Conservation (phyloP, 2,329 filamentous ascomycete genomes). For the Aureobasidium sp. region DNA sequence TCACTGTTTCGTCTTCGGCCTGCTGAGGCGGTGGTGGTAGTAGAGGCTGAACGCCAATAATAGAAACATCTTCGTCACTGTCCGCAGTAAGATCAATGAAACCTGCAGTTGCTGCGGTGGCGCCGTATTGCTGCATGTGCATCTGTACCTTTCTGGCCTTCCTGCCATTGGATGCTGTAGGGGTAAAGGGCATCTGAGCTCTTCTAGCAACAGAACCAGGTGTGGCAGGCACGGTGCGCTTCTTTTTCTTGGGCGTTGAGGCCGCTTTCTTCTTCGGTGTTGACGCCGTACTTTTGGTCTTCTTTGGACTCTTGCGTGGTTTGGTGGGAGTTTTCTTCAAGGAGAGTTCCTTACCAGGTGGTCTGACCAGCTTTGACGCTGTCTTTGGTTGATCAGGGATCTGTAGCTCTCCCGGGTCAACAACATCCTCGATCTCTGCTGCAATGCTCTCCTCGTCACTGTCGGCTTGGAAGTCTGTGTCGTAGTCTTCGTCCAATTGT, state of each 20-base stretch:
- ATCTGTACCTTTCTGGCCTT: background rate
- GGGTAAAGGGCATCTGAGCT: background rate
- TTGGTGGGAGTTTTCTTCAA: conserved; percentile 2
- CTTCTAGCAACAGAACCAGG: background rate
- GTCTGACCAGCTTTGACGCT: conserved; percentile 5
- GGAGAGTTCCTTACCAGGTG: conserved; percentile 10
- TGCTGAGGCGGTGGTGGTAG: background rate
- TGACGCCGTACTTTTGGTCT: background rate
- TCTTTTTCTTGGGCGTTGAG: conserved; percentile 11
- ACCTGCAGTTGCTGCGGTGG: background rate
- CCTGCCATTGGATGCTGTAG: background rate
- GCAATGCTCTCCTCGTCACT: conserved; percentile 25
- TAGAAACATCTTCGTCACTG: background rate
- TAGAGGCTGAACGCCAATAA: background rate
- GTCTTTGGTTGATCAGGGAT: conserved; percentile 8
- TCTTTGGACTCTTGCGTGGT: conserved; percentile 5
- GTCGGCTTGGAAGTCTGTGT: conserved; percentile 42
- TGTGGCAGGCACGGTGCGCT: background rate
- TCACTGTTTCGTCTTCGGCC: background rate
- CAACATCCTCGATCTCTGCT: conserved; percentile 20
- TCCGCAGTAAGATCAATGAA: conserved; percentile 12
- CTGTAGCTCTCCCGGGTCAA: conserved; percentile 11
- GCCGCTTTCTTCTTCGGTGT: conserved; percentile 8
- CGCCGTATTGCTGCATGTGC: conserved; percentile 2
- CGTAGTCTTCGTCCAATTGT: conserved; percentile 32